Conservation (phyloP, 2,329 filamentous ascomycete genomes). For the Venturiaceae sp. region DNA sequence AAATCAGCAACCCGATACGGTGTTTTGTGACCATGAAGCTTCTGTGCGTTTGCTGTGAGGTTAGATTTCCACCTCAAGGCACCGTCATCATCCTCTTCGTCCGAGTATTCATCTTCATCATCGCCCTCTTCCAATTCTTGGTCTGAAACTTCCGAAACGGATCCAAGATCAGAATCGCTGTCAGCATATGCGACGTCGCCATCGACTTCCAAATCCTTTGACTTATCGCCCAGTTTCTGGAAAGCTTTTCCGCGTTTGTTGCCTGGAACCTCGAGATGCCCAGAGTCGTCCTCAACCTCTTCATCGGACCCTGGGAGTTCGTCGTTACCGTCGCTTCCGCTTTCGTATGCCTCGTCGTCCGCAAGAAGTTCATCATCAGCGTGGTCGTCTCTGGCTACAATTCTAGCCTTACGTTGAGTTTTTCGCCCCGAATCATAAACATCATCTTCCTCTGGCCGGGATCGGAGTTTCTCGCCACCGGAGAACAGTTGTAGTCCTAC, state of each 20-base stretch:
- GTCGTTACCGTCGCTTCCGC: conserved; percentile 43
- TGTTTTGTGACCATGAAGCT: conserved; percentile 58
- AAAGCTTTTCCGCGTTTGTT: conserved; percentile 24
- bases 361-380: conserved; percentile 33
- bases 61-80: conserved; percentile 82
- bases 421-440: conserved; percentile 50
- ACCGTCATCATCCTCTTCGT: conserved; percentile 60
- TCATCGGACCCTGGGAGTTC: conserved; percentile 35
- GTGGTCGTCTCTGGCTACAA: conserved; percentile 34
- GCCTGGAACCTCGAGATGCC: conserved; percentile 36
- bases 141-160: conserved; percentile 58
- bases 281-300: conserved; percentile 44
- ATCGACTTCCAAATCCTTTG: conserved; percentile 33
- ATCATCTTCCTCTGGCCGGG: conserved; percentile 29
- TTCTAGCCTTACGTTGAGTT: conserved; percentile 39
- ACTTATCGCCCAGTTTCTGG: not conserved
- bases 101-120: conserved; percentile 42
- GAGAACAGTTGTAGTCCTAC: conserved; percentile 74
- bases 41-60: conserved; percentile 63
- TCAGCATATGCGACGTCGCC: conserved; percentile 87
- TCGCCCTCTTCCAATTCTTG: conserved; percentile 42
- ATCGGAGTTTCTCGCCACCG: conserved; percentile 59
- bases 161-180: conserved; percentile 92
- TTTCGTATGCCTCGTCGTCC: conserved; percentile 37
- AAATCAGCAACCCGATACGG: conserved; percentile 74